Percentiles rank a stretch among this genome's conserved stretches.
These are phyloP conservation scores for Suhomyces vadensis DNA, from an alignment of 805 yeast genomes.

Conservation along the genomic window DNA sequence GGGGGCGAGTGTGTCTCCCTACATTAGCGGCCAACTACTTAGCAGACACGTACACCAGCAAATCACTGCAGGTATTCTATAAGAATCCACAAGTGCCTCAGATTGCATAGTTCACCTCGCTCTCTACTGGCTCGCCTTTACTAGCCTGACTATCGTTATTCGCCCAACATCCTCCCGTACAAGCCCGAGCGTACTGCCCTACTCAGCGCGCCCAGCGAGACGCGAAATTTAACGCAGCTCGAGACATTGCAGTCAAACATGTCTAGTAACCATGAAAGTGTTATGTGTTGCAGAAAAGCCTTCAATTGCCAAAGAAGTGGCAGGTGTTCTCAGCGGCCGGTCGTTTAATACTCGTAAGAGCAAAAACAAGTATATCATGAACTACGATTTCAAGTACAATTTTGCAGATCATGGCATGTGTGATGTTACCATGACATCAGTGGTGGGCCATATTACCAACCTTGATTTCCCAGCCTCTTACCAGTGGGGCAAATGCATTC, in stretches of 20 bases:
- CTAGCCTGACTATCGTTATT: too few relatives aligned
- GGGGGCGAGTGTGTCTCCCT: too few relatives aligned
- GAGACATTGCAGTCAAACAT: background rate
- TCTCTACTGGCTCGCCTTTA: too few relatives aligned
- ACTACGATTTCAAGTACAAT: constrained; percentile 72
- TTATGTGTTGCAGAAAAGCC: constrained; percentile 98
- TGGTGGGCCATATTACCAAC: constrained; percentile 77
- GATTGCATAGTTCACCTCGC: too few relatives aligned
- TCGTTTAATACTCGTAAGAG: constrained; percentile 48
- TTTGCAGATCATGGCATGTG: constrained; percentile 66
- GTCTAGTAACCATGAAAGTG: constrained; percentile 53
- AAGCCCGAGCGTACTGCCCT: too few relatives aligned
- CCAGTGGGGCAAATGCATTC: constrained; percentile 66
- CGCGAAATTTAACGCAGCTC: background rate
- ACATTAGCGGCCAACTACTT: too few relatives aligned
- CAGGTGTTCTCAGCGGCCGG: constrained; percentile 77
- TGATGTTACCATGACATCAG: constrained; percentile 88
- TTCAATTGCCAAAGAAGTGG: constrained; percentile 85
- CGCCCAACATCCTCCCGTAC: too few relatives aligned
- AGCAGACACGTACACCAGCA: too few relatives aligned
- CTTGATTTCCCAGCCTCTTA: constrained; percentile 63
- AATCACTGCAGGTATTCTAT: too few relatives aligned
- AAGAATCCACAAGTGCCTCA: too few relatives aligned
- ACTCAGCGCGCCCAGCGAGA: background rate
- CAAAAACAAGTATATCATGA: constrained; percentile 63